Evolutionary conservation across 2,329 filamentous ascomycete species (phyloP).

Genomic region (Fusarium paranaense): DNA sequence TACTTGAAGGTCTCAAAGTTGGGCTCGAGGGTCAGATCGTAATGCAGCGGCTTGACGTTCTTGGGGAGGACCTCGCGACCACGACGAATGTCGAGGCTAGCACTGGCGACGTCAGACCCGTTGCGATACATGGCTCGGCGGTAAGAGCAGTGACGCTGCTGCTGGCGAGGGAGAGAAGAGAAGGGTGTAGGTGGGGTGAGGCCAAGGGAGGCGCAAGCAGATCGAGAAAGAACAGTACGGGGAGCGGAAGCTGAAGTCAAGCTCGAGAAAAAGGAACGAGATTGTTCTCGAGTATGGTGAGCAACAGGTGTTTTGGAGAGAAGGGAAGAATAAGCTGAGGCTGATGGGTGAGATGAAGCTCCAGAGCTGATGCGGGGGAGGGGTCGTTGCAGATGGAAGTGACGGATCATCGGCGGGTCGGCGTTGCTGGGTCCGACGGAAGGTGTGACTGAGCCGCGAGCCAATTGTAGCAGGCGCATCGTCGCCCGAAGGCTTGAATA

Average conservation of each 20-base stretch:
- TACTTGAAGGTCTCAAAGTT: constrained; percentile 90
- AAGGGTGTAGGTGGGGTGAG: neutral
- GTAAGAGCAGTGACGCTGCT: constrained; percentile 45
- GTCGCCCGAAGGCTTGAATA: constrained; percentile 17
- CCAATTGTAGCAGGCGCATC: constrained; percentile 5
- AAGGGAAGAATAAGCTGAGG: constrained; percentile 4
- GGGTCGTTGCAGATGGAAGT: constrained; percentile 39
- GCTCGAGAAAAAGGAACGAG: constrained; percentile 7
- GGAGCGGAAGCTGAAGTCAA: neutral
- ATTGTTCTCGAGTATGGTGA: constrained; percentile 4
- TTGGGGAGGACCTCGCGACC: constrained; percentile 85
- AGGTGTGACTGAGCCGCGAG: constrained; percentile 1
- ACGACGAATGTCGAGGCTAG: constrained; percentile 44
- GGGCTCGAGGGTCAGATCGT: constrained; percentile 91
- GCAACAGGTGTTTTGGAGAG: constrained; percentile 4
- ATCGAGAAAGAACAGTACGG: neutral
- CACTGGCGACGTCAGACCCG: constrained; percentile 37
- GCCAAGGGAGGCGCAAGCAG: constrained; percentile 4
- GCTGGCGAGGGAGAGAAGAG: constrained; percentile 26
- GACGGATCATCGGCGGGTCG: constrained; percentile 39
- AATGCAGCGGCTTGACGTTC: constrained; percentile 93
- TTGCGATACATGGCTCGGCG: constrained; percentile 47
- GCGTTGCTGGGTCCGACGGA: constrained; percentile 21
- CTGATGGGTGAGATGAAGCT: constrained; percentile 32
- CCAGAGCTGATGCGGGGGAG: constrained; percentile 41